Percentiles rank a stretch among this genome's conserved stretches.
Evolutionary conservation across 345 rosid species (phyloP).

Genomic region (Tarenaya hassleriana): DNA sequence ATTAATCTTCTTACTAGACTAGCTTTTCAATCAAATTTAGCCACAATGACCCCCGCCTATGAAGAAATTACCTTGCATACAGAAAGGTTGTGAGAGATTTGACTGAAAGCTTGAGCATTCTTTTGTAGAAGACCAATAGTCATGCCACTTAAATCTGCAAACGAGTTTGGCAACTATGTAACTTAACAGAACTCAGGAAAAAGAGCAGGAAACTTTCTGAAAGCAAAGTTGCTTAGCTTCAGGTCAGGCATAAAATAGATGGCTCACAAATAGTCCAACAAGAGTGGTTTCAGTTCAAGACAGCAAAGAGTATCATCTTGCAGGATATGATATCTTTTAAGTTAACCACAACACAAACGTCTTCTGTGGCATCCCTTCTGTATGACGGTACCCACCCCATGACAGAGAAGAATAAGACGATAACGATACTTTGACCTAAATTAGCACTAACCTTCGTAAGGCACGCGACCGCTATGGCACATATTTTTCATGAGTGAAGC

Average conservation of each 20-base stretch:
- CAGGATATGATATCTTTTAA: no score
- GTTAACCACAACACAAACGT: not conserved
- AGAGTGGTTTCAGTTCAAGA: conserved; percentile 3
- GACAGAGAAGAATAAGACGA: conserved; percentile 3
- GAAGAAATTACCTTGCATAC: conserved; percentile 48
- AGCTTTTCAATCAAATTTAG: conserved; percentile 13
- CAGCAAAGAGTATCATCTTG: not conserved
- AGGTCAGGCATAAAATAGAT: not conserved
- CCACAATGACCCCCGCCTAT: not conserved
- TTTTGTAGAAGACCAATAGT: conserved; percentile 66
- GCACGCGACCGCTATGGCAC: conserved; percentile 36
- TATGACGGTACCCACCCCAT: not conserved
- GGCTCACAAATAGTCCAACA: not conserved
- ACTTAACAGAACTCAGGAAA: conserved; percentile 12
- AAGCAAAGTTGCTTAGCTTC: conserved; percentile 3
- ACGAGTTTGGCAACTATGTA: conserved; percentile 8
- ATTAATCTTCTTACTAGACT: not conserved
- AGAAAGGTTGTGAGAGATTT: conserved; percentile 73
- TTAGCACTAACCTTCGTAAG: conserved; percentile 55
- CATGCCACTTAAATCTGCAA: conserved; percentile 53
- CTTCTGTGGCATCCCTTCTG: conserved; percentile 7
- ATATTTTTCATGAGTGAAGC: conserved; percentile 37
- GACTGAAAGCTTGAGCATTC: conserved; percentile 64
- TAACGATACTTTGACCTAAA: conserved; percentile 3
- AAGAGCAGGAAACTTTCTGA: not conserved